Base-by-base conservation (phyloP, 2,329 filamentous ascomycete species). In the Basipetospora chlamydospora region DNA sequence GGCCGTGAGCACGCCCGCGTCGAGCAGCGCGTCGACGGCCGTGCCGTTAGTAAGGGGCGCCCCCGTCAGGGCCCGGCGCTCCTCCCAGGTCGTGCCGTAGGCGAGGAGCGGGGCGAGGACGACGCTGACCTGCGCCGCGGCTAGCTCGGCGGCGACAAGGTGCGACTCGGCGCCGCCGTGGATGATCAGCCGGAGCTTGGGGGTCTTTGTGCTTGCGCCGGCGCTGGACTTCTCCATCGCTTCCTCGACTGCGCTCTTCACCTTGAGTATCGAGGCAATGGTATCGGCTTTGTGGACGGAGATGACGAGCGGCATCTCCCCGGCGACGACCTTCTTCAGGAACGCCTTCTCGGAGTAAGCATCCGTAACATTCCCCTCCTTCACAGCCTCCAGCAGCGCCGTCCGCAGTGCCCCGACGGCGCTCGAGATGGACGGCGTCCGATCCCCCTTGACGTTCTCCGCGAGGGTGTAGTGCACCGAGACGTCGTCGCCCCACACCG, bases 21-120 rank as follows among this genome's bases (percentile, higher is more conserved):
- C 63, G 1, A 76, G 44, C 1, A 81, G 61, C 10, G 47, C 51
- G 42, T 80, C 73, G 4, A 77, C 56, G 0, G 65, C 64, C 1
- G 76, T 80, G 18, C 74, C 73, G 45, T 78, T 77, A 1, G 74
- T 77, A 1, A 80, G 59, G 1, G 77, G 77, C 5, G 76, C 75
- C 2, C 77, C 77, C 0, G 72, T 67, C 9, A 80, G 57, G 0
- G 71, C 66, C 2, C 75, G 67, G 0, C 73, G 67, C 51, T 76
- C 59, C 42, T 79, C 73, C 77, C 76, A 81, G 0, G 49, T 52
- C 3, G 49, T 51, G 2, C 64, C 61, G 46, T 69, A 73, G 0
- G 70, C 64, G 43, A 72, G 66, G 10, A 77, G 51, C 1, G 75
- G 74, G 0, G 67, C 60, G 2, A 81, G 63, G 18, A 80, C 65